Conservation (phyloP, 768 basidiomycete genomes). For the Pulveroboletus sp. region DNA sequence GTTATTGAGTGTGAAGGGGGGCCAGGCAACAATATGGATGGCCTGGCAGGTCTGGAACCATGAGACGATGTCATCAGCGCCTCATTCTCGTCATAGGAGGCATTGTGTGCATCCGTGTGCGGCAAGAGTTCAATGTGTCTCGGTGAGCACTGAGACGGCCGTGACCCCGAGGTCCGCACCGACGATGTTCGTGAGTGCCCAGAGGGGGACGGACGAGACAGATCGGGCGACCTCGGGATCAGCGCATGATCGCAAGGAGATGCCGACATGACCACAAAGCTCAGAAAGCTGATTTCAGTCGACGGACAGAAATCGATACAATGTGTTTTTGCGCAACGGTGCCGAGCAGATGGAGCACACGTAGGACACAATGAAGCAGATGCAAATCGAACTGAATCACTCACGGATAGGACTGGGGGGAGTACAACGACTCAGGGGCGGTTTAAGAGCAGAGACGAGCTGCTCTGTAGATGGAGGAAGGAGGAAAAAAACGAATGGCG, state of each 20-base stretch:
- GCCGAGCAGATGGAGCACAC: slow-evolving; percentile 23
- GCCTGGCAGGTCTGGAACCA: slow-evolving; percentile 53
- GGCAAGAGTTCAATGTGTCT: slow-evolving; percentile 18
- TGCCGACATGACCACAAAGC: slow-evolving; percentile 12
- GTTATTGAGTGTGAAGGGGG: slow-evolving; percentile 22
- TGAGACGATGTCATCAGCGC: slow-evolving; percentile 40
- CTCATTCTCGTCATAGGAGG: slow-evolving; percentile 34
- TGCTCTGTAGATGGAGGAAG: slow-evolving; percentile 19
- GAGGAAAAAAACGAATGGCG: slow-evolving; percentile 4
- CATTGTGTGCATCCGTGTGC: slow-evolving; percentile 22
- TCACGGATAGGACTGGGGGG: slow-evolving; percentile 19
- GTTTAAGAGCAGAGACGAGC: slow-evolving; percentile 16
- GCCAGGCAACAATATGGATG: slow-evolving; percentile 46
- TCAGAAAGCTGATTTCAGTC: slow-evolving; percentile 25
- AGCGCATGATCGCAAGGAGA: slow-evolving; percentile 10
- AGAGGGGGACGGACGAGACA: slow-evolving; percentile 29
- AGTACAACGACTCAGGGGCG: slow-evolving; percentile 18
- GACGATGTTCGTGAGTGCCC: slow-evolving; percentile 31
- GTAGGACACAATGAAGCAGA: slow-evolving; percentile 29
- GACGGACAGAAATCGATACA: slow-evolving; percentile 26
- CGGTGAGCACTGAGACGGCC: slow-evolving; percentile 18
- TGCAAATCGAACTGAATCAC: slow-evolving; percentile 24
- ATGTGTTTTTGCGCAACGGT: slow-evolving; percentile 14
- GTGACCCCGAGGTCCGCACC: slow-evolving; percentile 22
- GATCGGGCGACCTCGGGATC: slow-evolving; percentile 28